phyloP scores from a whole-genome alignment of 1,284 basidiomycete genomes.

The Heterobasidion occidentale region DNA sequence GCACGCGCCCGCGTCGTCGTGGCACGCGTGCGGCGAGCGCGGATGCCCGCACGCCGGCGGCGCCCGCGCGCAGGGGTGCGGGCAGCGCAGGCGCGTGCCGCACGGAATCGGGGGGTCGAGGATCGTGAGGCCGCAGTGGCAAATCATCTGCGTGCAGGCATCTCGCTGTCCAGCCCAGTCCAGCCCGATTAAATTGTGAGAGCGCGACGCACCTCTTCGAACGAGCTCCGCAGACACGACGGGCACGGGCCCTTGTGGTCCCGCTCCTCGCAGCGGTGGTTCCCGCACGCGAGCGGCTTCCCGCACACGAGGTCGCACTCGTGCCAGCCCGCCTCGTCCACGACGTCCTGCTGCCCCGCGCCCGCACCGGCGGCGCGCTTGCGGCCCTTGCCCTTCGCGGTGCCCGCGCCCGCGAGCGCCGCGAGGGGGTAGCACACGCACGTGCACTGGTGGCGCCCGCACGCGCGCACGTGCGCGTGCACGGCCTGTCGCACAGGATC shows the following conservation, averaged over 20 bases:
- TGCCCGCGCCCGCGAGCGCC: conserved; percentile 33
- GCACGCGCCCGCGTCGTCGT: conserved; percentile 49
- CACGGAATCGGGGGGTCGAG: conserved; percentile 72
- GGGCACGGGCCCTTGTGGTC: conserved; percentile 82
- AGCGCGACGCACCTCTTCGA: conserved; percentile 62
- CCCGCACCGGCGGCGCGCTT: conserved; percentile 28
- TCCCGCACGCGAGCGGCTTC: conserved; percentile 65
- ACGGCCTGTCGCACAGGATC: conserved; percentile 73
- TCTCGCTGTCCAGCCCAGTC: conserved; percentile 4
- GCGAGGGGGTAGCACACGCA: conserved; percentile 84
- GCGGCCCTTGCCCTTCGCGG: conserved; percentile 52
- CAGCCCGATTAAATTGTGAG: not conserved
- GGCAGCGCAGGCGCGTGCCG: conserved; percentile 70
- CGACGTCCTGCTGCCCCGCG: conserved; percentile 19
- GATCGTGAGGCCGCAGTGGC: conserved; percentile 70
- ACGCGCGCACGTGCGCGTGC: conserved; percentile 66
- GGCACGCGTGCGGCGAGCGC: conserved; percentile 70
- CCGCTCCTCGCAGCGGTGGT: conserved; percentile 66
- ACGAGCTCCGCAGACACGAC: conserved; percentile 78
- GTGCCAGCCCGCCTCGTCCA: conserved; percentile 61
- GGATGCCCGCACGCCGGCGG: conserved; percentile 77
- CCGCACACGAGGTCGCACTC: conserved; percentile 76
- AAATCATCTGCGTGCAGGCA: too few species aligned
- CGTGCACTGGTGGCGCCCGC: conserved; percentile 78
- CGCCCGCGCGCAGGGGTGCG: conserved; percentile 71